These are phyloP conservation scores for Adansonia digitata DNA, from an alignment of 345 rosid species.

Conservation along the genomic window DNA sequence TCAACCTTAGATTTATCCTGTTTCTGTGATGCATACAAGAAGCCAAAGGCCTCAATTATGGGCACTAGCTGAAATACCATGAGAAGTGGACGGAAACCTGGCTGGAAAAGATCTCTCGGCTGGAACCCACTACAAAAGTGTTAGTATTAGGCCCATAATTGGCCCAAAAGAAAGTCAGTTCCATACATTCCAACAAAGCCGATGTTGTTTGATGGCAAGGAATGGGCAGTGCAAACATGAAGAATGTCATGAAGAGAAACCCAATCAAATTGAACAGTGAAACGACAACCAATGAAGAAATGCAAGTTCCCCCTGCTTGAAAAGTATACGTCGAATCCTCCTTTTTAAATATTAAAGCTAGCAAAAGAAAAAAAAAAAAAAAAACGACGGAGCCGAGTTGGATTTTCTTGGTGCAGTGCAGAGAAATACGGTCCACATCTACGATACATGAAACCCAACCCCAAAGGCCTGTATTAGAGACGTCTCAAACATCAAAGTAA, in stretches of 20 bases:
- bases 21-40: constrained; percentile 32
- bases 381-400: no score
- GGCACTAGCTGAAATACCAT: constrained; percentile 21
- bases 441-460: no score
- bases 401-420: no score
- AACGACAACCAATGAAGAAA: no score
- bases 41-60: constrained; percentile 8
- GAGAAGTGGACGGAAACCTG: constrained; percentile 1
- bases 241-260: constrained; percentile 12
- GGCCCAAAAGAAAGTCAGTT: constrained; percentile 3
- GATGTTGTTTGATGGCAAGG: constrained; percentile 14
- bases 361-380: no score
- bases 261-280: constrained; percentile 11
- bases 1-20: constrained; percentile 17
- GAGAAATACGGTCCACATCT: no score
- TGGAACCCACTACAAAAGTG: constrained; percentile 10
- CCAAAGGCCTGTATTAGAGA: no score
- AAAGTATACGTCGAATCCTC: no score
- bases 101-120: constrained; percentile 14
- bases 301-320: no score
- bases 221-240: constrained; percentile 12
- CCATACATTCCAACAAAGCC: not conserved
- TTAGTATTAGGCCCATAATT: constrained; percentile 15
- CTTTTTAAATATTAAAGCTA: no score
- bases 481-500: no score